Percentiles rank a stretch among this genome's conserved stretches.
Evolutionary conservation across 208 protist genomes (phyloP).

Genomic region (Trichomonas vaginalis): DNA sequence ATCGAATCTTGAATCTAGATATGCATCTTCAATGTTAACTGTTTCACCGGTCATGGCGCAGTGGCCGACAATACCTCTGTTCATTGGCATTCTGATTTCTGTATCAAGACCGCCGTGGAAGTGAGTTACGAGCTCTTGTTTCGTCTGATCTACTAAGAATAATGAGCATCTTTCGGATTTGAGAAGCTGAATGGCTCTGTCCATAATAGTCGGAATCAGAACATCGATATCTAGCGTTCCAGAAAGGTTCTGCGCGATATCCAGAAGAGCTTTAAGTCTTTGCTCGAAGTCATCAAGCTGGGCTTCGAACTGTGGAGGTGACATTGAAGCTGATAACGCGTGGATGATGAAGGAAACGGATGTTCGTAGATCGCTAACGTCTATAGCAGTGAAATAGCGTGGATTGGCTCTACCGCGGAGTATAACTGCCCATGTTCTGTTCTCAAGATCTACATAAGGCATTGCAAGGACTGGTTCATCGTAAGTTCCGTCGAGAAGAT

Average conservation of each 20-base stretch:
- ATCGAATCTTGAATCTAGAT: neutral
- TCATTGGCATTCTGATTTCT: neutral
- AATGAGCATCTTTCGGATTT: neutral
- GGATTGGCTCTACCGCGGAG: neutral
- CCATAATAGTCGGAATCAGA: neutral
- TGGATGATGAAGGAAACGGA: neutral
- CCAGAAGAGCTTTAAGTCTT: neutral
- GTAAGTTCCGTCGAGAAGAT: neutral
- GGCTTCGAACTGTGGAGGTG: neutral
- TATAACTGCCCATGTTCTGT: neutral
- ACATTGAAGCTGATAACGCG: neutral
- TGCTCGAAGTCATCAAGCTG: slow-evolving; percentile 14
- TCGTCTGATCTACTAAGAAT: neutral
- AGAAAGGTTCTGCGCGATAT: neutral
- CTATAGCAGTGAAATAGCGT: neutral
- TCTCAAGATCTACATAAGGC: neutral
- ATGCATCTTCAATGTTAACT: neutral
- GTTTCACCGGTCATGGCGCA: neutral
- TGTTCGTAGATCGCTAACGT: neutral
- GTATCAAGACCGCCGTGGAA: neutral
- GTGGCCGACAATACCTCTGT: slow-evolving; percentile 7
- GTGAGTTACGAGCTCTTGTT: neutral
- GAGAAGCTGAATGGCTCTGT: neutral
- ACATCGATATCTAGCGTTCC: neutral
- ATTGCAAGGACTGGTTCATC: neutral